Percentiles rank a stretch among this genome's conserved stretches.
Conservation (phyloP, 768 basidiomycete genomes). For the Pleurotus eryngii region DNA sequence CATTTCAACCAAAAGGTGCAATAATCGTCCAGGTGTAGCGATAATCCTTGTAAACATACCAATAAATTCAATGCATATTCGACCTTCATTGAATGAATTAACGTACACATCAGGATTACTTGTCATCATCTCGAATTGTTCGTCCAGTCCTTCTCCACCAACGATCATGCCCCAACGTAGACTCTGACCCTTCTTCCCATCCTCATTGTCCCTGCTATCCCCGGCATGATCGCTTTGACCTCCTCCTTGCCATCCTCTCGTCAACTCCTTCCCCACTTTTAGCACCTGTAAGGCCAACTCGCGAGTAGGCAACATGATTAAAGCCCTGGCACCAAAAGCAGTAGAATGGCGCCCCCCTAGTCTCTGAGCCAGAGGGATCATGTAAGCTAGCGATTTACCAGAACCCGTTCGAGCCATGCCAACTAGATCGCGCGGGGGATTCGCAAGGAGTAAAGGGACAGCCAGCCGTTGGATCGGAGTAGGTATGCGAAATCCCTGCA, state of each 20-base stretch:
- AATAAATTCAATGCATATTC: slow-evolving; percentile 11
- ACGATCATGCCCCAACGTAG: slow-evolving; percentile 93
- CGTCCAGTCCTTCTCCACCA: slow-evolving; percentile 92
- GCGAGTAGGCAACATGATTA: slow-evolving; percentile 88
- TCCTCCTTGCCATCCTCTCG: slow-evolving; percentile 65
- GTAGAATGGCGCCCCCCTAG: slow-evolving; percentile 78
- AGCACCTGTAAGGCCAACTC: slow-evolving; percentile 93
- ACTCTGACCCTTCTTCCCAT: slow-evolving; percentile 52
- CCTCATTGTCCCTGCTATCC: slow-evolving; percentile 56
- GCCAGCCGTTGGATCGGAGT: slow-evolving; percentile 94
- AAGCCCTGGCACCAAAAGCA: slow-evolving; percentile 78
- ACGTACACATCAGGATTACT: slow-evolving; percentile 94
- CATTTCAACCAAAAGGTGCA: slow-evolving; percentile 98
- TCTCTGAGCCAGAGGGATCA: slow-evolving; percentile 87
- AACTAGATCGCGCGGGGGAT: slow-evolving; percentile 88
- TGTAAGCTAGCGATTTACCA: slow-evolving; percentile 95
- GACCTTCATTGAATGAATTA: slow-evolving; percentile 7
- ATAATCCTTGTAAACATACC: slow-evolving; percentile 64
- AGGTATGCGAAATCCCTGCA: slow-evolving; percentile 93
- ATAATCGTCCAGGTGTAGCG: slow-evolving; percentile 93
- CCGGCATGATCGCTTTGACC: slow-evolving; percentile 70
- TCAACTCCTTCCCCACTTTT: slow-evolving; percentile 93
- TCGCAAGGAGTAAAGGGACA: slow-evolving; percentile 80
- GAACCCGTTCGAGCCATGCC: slow-evolving; percentile 99
- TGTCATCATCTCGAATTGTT: slow-evolving; percentile 94